These are phyloP conservation scores for Nymphaea thermarum DNA, from an alignment of 164 flowering plant genomes.

Conservation along the genomic window DNA sequence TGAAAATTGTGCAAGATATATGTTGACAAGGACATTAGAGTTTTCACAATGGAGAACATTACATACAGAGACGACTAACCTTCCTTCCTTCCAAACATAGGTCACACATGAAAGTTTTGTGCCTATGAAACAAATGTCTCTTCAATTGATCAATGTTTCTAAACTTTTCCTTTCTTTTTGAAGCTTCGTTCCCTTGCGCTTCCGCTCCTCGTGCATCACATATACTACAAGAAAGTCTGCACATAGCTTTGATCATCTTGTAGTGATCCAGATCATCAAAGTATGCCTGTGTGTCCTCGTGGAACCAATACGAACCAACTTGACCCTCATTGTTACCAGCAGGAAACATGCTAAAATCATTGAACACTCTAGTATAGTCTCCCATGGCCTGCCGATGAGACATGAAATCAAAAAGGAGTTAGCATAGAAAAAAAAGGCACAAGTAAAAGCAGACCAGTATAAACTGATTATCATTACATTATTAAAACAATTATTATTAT, in stretches of 20 bases:
- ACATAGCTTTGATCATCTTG: slow-evolving; percentile 91
- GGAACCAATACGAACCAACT: slow-evolving; percentile 73
- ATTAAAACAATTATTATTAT: no score
- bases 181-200: slow-evolving; percentile 34
- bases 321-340: slow-evolving; percentile 55
- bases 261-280: slow-evolving; percentile 89
- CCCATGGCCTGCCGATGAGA: slow-evolving; percentile 58
- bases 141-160: slow-evolving; percentile 72
- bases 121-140: slow-evolving; percentile 66
- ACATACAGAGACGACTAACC: slow-evolving; percentile 20
- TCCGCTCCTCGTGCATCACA: slow-evolving; percentile 53
- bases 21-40: no score
- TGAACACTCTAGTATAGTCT: slow-evolving; percentile 62
- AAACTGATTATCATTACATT: no score
- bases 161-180: slow-evolving; percentile 40
- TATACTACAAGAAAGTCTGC: slow-evolving; percentile 75
- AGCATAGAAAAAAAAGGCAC: no score
- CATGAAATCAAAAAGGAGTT: no score
- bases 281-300: slow-evolving; percentile 71
- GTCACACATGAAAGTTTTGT: slow-evolving; percentile 68
- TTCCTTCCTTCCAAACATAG: slow-evolving; percentile 92
- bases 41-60: no score
- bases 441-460: no score
- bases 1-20: no score
- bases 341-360: slow-evolving; percentile 62